Conservation (phyloP, 306 rosid species). For the Alnus glutinosa region DNA sequence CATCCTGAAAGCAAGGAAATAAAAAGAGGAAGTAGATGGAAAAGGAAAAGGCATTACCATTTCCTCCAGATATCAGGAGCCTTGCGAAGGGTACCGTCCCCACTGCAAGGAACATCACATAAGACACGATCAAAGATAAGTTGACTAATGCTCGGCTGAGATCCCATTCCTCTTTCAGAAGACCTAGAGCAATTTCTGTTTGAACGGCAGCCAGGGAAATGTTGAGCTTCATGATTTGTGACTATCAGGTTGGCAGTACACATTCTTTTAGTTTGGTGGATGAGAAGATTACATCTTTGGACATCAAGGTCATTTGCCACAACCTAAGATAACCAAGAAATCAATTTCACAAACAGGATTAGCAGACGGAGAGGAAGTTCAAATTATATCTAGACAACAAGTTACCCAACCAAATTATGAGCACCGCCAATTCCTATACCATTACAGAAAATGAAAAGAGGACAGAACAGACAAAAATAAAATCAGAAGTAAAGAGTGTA, state of each 20-base stretch:
- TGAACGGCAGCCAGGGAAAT: conserved; percentile 89
- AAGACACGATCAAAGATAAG: conserved; percentile 88
- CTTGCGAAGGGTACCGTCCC: conserved; percentile 99
- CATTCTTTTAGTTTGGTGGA: conserved; percentile 99
- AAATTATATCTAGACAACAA: conserved; percentile 5
- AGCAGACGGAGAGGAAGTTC: conserved; percentile 18
- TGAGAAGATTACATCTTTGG: conserved; percentile 97
- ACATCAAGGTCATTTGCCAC: conserved; percentile 97
- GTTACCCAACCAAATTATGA: conserved; percentile 17
- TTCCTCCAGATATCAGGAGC: conserved; percentile 99
- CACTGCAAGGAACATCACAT: conserved; percentile 99
- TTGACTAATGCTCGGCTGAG: conserved; percentile 44
- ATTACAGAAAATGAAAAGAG: conserved; percentile 13
- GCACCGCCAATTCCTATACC: conserved; percentile 3
- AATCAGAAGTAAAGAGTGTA: conserved; percentile 16
- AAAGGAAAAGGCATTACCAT: conserved; percentile 61
- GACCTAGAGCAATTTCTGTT: conserved; percentile 39
- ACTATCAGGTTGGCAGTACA: conserved; percentile 95
- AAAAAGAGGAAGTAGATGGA: conserved; percentile 1
- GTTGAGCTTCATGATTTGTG: conserved; percentile 98
- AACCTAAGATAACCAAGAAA: conserved; percentile 51
- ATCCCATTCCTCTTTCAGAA: conserved; percentile 31
- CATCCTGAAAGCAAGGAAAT: conserved; percentile 3
- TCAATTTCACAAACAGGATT: conserved; percentile 20
- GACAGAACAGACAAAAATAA: neutral